phyloP scores from a whole-genome alignment of 495 filamentous ascomycete genomes.

The Achaetomiella virescens region DNA sequence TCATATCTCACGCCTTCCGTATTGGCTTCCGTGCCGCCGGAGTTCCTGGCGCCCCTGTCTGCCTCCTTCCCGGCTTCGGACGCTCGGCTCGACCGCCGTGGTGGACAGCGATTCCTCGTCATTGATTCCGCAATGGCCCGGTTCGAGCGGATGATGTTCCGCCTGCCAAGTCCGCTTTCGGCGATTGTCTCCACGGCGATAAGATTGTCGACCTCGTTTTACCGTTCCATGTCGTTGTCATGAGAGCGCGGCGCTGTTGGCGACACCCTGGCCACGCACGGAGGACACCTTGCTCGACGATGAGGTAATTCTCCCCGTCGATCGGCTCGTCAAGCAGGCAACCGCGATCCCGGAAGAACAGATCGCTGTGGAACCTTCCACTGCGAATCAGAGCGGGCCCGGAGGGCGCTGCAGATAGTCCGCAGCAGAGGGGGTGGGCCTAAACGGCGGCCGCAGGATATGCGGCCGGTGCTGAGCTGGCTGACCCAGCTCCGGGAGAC shows the following conservation, averaged over 20 bases:
- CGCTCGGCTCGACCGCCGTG: neutral
- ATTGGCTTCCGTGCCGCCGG: too few species aligned
- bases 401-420: constrained; percentile 8
- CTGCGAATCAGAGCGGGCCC: constrained; percentile 19
- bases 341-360: constrained; percentile 1
- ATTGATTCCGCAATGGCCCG: neutral
- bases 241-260: neutral
- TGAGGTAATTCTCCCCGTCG: constrained; percentile 12
- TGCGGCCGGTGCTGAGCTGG: constrained; percentile 1
- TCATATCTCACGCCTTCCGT: neutral
- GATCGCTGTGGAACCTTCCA: constrained; percentile 13
- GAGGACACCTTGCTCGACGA: neutral
- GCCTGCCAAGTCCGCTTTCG: neutral
- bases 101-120: constrained; percentile 2
- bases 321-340: constrained; percentile 6
- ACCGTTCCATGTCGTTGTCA: neutral
- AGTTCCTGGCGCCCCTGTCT: neutral
- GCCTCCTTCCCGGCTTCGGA: neutral
- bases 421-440: constrained; percentile 13
- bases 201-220: neutral
- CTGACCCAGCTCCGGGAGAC: neutral
- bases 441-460: constrained; percentile 9
- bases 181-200: neutral
- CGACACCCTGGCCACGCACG: neutral
- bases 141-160: neutral